These are phyloP conservation scores for Nicotiana tomentosiformis DNA, from an alignment of 257 asterid genomes.

Conservation along the genomic window DNA sequence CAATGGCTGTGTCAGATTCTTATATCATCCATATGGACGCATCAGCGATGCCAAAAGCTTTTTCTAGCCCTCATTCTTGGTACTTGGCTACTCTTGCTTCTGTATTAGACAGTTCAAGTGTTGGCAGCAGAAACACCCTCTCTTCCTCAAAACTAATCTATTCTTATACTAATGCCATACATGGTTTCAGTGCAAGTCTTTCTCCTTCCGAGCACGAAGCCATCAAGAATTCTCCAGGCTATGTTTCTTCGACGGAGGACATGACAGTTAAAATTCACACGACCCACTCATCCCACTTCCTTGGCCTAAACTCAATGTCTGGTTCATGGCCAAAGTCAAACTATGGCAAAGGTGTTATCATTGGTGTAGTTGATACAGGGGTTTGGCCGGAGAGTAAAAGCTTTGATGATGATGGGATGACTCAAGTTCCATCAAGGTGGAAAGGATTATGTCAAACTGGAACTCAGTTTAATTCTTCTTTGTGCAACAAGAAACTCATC, in stretches of 20 bases:
- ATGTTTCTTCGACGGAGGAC: too few relatives aligned
- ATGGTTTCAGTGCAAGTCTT: too few relatives aligned
- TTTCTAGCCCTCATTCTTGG: slow-evolving; percentile 54
- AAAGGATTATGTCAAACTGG: slow-evolving; percentile 55
- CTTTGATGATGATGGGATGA: slow-evolving; percentile 41
- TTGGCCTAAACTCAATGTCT: slow-evolving; percentile 41
- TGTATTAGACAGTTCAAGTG: slow-evolving; percentile 12
- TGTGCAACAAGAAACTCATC: slow-evolving; percentile 30
- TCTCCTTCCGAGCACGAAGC: too few relatives aligned
- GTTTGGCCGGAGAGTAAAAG: slow-evolving; percentile 29
- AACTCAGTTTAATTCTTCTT: slow-evolving; percentile 39
- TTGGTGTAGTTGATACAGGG: slow-evolving; percentile 48
- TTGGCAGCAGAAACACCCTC: background rate
- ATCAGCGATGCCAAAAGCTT: slow-evolving; percentile 62
- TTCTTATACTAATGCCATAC: slow-evolving; percentile 17
- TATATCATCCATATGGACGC: slow-evolving; percentile 64
- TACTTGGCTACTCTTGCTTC: slow-evolving; percentile 42
- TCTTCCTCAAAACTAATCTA: slow-evolving; percentile 42
- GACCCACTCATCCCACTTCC: slow-evolving; percentile 43
- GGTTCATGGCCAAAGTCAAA: slow-evolving; percentile 53
- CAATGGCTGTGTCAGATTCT: slow-evolving; percentile 31
- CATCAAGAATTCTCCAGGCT: too few relatives aligned
- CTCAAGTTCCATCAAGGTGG: slow-evolving; percentile 47
- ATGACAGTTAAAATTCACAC: slow-evolving; percentile 40
- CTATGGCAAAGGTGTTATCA: slow-evolving; percentile 45